Conservation (phyloP, 2,329 filamentous ascomycete genomes). For the Pseudogymnoascus verrucosus region DNA sequence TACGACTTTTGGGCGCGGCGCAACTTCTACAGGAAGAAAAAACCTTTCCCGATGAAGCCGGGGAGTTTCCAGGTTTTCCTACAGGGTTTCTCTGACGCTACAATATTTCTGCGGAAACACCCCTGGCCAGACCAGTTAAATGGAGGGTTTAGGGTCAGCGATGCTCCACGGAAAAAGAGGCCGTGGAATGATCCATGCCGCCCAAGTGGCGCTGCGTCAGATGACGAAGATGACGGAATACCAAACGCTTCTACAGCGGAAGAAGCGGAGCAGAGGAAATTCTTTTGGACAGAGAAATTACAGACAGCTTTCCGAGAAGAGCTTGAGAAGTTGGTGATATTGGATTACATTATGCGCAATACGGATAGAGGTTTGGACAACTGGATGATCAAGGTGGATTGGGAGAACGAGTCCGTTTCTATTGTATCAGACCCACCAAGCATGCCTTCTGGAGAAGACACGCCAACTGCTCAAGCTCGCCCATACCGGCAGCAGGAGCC, state of each 20-base stretch:
- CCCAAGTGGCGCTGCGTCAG: conserved; percentile 46
- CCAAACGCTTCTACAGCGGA: conserved; percentile 26
- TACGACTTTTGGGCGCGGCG: conserved; percentile 97
- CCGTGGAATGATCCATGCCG: conserved; percentile 78
- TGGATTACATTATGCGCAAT: conserved; percentile 99
- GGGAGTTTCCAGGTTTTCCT: conserved; percentile 97
- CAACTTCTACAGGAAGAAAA: conserved; percentile 80
- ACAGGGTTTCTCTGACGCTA: conserved; percentile 95
- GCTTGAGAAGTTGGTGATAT: conserved; percentile 89
- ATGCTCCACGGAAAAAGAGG: conserved; percentile 59
- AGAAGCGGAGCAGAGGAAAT: conserved; percentile 32
- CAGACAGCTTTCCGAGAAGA: conserved; percentile 93
- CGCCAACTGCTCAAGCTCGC: conserved; percentile 38
- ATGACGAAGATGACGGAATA: conserved; percentile 52
- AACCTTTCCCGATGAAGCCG: conserved; percentile 76
- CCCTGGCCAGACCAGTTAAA: conserved; percentile 85
- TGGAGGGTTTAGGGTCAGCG: conserved; percentile 57
- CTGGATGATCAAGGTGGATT: conserved; percentile 98
- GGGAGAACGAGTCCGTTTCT: conserved; percentile 70
- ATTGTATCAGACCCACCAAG: conserved; percentile 74
- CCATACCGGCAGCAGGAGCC: conserved; percentile 74
- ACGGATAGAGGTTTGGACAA: conserved; percentile 95
- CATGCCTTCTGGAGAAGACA: conserved; percentile 33
- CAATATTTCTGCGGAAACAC: conserved; percentile 86
- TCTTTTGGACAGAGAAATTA: conserved; percentile 78